A percentile compares a stretch with the other conserved stretches of the same genome.
Conservation (phyloP, 129 eudicot species). For the Helichrysum umbraculigerum region DNA sequence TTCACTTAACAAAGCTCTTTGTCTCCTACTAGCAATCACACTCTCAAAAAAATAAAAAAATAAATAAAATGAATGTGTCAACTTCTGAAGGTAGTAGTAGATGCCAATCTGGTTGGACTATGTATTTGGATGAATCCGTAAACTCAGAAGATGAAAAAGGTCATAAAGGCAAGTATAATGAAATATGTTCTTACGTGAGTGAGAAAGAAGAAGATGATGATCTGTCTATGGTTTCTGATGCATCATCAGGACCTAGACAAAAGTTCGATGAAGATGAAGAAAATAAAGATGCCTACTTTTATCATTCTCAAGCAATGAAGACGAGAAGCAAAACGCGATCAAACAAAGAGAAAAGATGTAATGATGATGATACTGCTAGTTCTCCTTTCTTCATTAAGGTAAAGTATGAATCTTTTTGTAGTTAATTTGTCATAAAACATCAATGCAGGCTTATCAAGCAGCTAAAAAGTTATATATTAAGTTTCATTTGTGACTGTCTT, state of each 20-base stretch:
- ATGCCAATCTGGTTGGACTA: slow-evolving; percentile 1
- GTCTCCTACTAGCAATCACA: background rate
- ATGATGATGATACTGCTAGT: background rate
- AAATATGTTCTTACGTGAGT: background rate
- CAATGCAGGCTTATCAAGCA: background rate
- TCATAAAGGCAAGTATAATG: background rate
- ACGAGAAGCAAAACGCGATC: background rate
- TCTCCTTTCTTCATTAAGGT: background rate
- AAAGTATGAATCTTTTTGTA: background rate
- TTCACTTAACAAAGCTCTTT: background rate
- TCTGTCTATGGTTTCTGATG: slow-evolving; percentile 2
- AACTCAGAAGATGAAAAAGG: background rate
- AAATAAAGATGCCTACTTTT: background rate
- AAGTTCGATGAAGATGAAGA: slow-evolving; percentile 5
- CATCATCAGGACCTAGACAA: background rate
- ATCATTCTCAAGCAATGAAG: background rate
- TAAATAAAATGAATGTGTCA: background rate
- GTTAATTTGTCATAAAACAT: background rate
- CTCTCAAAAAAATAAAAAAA: background rate
- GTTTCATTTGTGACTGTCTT: background rate
- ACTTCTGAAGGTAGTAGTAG: background rate
- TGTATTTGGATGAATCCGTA: background rate
- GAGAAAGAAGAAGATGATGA: background rate
- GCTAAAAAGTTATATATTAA: no score
- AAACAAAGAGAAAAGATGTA: background rate